Evolutionary conservation across 805 yeast genomes (phyloP).

Genomic region (Kodamaea laetipori): DNA sequence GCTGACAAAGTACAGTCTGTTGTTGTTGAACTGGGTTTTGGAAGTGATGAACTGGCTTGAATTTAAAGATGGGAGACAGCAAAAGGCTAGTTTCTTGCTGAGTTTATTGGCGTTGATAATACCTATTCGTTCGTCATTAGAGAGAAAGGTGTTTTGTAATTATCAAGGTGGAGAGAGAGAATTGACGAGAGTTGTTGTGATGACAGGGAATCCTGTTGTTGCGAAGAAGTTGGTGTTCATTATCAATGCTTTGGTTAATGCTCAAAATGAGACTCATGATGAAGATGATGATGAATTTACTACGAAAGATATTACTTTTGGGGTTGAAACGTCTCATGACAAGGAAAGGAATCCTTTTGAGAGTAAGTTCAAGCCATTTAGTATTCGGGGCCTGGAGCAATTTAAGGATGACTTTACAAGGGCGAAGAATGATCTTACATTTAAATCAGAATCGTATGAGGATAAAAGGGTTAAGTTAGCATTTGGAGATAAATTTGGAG

Average conservation of each 20-base stretch:
- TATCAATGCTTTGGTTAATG: conserved; percentile 46
- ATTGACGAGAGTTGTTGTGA: conserved; percentile 52
- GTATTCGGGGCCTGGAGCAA: too few species aligned
- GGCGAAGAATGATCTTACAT: too few species aligned
- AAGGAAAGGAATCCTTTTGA: too few species aligned
- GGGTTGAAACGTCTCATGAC: too few species aligned
- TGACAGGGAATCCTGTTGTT: conserved; percentile 62
- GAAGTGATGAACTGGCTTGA: conserved; percentile 57
- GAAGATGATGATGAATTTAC: not conserved
- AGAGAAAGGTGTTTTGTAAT: conserved; percentile 18
- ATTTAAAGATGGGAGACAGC: conserved; percentile 47
- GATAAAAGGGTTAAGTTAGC: too few species aligned
- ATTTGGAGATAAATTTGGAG: too few species aligned
- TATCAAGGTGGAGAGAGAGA: conserved; percentile 27
- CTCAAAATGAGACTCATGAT: not conserved
- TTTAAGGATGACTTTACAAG: too few species aligned
- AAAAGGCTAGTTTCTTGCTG: conserved; percentile 44
- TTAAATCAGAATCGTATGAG: too few species aligned
- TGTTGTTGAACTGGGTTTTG: conserved; percentile 52
- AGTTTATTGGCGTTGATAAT: conserved; percentile 48
- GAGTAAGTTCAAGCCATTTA: too few species aligned
- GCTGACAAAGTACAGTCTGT: conserved; percentile 29
- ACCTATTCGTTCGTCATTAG: conserved; percentile 31
- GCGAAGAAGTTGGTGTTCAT: conserved; percentile 61
- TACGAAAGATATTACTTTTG: too few species aligned